Base-by-base conservation (phyloP, 2,329 filamentous ascomycete genomes). In the Geoglossum cookeanum region DNA sequence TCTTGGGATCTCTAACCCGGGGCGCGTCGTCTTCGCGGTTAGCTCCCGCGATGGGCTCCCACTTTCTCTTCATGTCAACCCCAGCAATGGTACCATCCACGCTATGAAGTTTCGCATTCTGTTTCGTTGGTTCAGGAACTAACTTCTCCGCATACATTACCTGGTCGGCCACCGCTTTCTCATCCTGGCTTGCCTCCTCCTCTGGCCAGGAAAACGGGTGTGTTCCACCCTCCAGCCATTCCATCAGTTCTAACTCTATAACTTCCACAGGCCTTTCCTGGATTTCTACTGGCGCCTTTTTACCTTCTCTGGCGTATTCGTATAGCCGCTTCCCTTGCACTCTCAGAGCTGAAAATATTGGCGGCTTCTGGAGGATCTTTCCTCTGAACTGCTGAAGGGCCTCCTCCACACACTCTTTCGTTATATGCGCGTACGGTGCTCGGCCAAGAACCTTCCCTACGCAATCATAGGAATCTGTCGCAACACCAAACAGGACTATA, bases 261-360 rank as follows among this genome's bases (percentile, higher is more conserved):
- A 94, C 87, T 56, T 87, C 81, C 44, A 97, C 87, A 1, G 85
- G 79, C 58, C 91, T 75, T 57, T 85, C 80, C 67, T 89, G 77
- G 59, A 98, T 92, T 68, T 94, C 85, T 58, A 84, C 76, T 0
- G 92, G 92, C 15, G 95, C 83, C 39, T 87, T 80, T 65, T 85
- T 88, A 15, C 92, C 92, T 68, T 90, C 87, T 54, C 92, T 78
- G 22, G 92, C 92, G 69, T 97, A 97, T 71, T 98, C 90, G 68
- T 98, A 98, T 54, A 96, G 76, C 37, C 87, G 85, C 74, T 96
- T 96, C 1, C 92, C 92, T 63, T 96, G 80, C 69, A 96, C 87
- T 69, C 91, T 90, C 60, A 97, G 75, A 8, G 92, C 92, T 33
- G 88, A 95, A 70, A 90, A 98, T 22, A 98, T 79, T 4, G 91